These are phyloP conservation scores for Sarocladium strictum DNA, from an alignment of 2,329 filamentous ascomycete species.

Conservation along the genomic window DNA sequence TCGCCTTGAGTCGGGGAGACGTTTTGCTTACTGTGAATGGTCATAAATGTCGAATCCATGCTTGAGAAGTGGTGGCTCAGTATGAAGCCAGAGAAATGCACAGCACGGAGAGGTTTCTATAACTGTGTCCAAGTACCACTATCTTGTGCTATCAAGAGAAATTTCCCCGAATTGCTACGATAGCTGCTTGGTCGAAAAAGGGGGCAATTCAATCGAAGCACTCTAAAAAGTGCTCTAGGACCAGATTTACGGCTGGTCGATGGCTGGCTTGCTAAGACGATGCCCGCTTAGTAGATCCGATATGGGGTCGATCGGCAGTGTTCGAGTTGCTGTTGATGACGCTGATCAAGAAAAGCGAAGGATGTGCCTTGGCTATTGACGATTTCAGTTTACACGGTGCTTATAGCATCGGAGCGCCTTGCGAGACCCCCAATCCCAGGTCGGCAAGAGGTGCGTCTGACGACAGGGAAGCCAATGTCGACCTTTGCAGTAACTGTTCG, in stretches of 20 bases:
- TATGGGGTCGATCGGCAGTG: neutral
- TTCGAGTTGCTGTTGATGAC: neutral
- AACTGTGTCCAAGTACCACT: neutral
- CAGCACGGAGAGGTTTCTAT: neutral
- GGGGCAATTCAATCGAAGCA: neutral
- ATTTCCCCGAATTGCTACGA: too few species aligned
- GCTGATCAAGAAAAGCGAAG: neutral
- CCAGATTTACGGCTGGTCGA: neutral
- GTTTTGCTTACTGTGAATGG: slow-evolving; percentile 68
- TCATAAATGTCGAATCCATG: slow-evolving; percentile 87
- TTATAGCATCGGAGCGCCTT: too few species aligned
- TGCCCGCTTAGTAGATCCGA: neutral
- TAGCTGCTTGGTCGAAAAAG: neutral
- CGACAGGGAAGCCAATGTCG: neutral
- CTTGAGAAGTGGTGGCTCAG: slow-evolving; percentile 1
- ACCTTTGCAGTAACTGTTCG: too few species aligned
- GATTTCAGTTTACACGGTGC: too few species aligned
- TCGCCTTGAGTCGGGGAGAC: slow-evolving; percentile 12
- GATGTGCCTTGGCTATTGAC: neutral
- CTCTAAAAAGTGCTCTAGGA: slow-evolving; percentile 3
- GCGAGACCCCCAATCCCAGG: too few species aligned
- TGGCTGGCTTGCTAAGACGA: neutral
- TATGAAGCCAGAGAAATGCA: neutral
- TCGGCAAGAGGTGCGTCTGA: neutral
- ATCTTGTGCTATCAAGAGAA: too few species aligned